Conservation (phyloP, 805 yeast genomes). For the Kregervanrija fluxuum region DNA sequence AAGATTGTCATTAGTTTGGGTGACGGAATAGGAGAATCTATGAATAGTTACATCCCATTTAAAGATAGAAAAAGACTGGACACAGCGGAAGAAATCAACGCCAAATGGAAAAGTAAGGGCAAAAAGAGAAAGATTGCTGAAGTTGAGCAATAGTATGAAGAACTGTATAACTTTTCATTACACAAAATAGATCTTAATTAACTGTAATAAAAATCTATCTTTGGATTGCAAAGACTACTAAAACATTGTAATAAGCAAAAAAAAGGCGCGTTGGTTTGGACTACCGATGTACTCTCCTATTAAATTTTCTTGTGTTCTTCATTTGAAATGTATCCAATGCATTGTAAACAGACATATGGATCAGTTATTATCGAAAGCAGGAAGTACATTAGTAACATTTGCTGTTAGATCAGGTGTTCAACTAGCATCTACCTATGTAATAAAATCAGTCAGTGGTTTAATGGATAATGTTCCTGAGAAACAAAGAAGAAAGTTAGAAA, state of each 20-base stretch:
- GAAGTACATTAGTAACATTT: constrained; percentile 71
- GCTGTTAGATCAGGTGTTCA: constrained; percentile 74
- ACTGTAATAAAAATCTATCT: too few species aligned
- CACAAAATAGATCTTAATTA: too few species aligned
- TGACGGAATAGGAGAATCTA: constrained; percentile 68
- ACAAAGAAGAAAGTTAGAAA: constrained; percentile 39
- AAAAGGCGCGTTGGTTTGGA: too few species aligned
- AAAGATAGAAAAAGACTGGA: constrained; percentile 51
- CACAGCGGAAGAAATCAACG: constrained; percentile 63
- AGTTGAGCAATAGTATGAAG: not conserved
- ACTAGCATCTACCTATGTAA: constrained; percentile 66
- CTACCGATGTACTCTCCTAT: too few species aligned
- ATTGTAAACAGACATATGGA: constrained; percentile 25
- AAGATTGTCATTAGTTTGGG: constrained; percentile 43
- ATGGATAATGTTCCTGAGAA: constrained; percentile 48
- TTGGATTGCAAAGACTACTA: too few species aligned
- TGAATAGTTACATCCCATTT: constrained; percentile 50
- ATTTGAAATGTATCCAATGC: too few species aligned
- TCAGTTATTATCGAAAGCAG: constrained; percentile 43
- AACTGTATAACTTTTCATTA: too few species aligned
- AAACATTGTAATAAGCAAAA: too few species aligned
- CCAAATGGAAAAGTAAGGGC: constrained; percentile 45
- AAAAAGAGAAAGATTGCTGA: constrained; percentile 10
- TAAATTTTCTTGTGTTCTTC: too few species aligned
- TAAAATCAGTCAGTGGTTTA: constrained; percentile 51